phyloP scores from a whole-genome alignment of 768 basidiomycete species.

The Tylopilus balloui region DNA sequence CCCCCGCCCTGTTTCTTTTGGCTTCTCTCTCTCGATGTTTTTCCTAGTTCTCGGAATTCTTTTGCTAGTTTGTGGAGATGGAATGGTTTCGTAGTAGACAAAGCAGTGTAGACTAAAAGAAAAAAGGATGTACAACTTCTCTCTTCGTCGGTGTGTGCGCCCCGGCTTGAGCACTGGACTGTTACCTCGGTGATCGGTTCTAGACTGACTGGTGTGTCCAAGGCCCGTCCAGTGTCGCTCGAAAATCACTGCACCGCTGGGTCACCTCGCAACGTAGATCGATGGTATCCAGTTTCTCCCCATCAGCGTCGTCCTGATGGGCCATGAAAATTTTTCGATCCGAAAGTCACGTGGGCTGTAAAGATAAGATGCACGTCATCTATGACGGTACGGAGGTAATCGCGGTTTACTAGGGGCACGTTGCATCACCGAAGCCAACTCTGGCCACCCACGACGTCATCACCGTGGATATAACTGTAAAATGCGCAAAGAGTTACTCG shows the following conservation, averaged over 20 bases:
- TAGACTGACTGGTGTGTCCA: background rate
- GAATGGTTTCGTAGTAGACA: slow-evolving; percentile 18
- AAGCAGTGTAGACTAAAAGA: slow-evolving; percentile 14
- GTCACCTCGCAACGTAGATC: background rate
- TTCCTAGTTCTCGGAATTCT: background rate
- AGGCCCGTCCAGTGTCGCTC: background rate
- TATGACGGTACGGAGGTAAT: slow-evolving; percentile 12
- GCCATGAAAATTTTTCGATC: slow-evolving; percentile 1
- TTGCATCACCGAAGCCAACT: slow-evolving; percentile 11
- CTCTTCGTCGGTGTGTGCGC: background rate
- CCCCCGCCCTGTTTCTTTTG: background rate
- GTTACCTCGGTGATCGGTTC: slow-evolving; percentile 5
- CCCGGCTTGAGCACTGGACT: background rate
- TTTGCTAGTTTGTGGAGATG: background rate
- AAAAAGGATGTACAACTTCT: slow-evolving; percentile 7
- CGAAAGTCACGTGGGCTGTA: slow-evolving; percentile 4
- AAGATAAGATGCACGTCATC: background rate
- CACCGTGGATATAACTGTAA: slow-evolving; percentile 7
- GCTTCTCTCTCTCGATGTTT: background rate
- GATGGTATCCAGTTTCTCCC: too few relatives aligned
- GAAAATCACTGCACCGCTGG: background rate
- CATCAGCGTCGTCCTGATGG: too few relatives aligned
- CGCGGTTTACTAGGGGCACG: slow-evolving; percentile 8
- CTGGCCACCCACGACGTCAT: slow-evolving; percentile 21
- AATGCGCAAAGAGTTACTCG: background rate